Evolutionary conservation across 2,329 filamentous ascomycete species (phyloP), one percentile per base, ranked within the genome.

Genomic region (Paradendryphiella salina): DNA sequence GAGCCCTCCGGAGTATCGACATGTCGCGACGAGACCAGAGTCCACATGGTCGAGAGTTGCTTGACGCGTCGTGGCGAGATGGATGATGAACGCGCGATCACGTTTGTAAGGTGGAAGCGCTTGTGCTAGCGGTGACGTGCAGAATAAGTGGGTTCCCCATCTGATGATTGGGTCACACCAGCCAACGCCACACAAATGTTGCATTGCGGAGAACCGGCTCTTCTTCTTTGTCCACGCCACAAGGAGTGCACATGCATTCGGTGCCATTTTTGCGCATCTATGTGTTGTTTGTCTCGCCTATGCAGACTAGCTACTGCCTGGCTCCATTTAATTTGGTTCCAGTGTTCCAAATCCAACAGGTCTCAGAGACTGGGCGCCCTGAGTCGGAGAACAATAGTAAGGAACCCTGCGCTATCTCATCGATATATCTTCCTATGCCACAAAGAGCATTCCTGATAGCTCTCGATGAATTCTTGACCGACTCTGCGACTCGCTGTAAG

Each of bases 341-440:
- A 26, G 29, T 28, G 34, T 36, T 20, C 20, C 45, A 34, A 33
- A 45, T 17, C 18, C 43, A 38, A 56, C 7, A 3, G 38, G 62
- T 64, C 43, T 62, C 55, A 59, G 23, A 54, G 52, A 52, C 13
- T 42, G 44, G 61, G 58, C 56, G 46, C 50, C 14, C 37, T 41
- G 33, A 42, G 35, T 50, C 18, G 38, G 51, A 62, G 68, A 70
- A 72, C 67, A 72, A 72, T 72, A 71, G 52, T 66, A 72, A 72
- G 64, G 41, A 58, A 50, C 28, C 29, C 40, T 26, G 37, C 57
- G 53, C 59, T 53, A 61, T 50, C 23, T 45, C 42, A 52, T 23
- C 33, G 51, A 39, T 32, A 44, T 34, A 28, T 42, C 44, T 40
- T 46, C 47, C 37, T 45, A 42, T 23, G 41, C 60, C 33, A 43